Conservation (phyloP, 768 basidiomycete genomes). For the Serendipita indica region DNA sequence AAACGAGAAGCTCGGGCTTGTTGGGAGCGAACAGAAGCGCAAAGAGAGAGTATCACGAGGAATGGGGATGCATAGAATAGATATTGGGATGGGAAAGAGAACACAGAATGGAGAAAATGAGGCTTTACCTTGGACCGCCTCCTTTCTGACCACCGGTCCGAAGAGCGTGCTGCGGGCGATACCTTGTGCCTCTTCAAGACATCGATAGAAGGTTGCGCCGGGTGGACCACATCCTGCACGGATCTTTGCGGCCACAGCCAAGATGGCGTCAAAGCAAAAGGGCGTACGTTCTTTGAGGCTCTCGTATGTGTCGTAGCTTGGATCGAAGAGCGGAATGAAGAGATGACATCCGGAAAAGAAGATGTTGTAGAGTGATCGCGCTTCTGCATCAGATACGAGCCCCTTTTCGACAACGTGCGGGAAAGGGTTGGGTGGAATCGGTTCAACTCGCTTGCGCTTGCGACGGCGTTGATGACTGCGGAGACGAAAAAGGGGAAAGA, state of each 20-base stretch:
- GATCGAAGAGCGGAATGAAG: conserved; percentile 92
- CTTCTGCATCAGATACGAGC: conserved; percentile 71
- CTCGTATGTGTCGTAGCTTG: conserved; percentile 85
- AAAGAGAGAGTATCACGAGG: conserved; percentile 14
- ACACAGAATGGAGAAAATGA: conserved; percentile 12
- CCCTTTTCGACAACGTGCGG: conserved; percentile 87
- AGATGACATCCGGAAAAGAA: conserved; percentile 95
- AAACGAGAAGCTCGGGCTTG: no score
- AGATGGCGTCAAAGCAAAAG: conserved; percentile 88
- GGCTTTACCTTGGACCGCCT: conserved; percentile 73
- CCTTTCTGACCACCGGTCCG: conserved; percentile 85
- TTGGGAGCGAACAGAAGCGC: no score
- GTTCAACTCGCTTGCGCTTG: conserved; percentile 73
- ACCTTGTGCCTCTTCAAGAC: conserved; percentile 88
- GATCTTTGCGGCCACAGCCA: conserved; percentile 86
- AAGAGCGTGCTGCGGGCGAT: conserved; percentile 89
- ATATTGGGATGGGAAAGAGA: no score
- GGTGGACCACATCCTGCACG: conserved; percentile 79
- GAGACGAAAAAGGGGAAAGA: neutral
- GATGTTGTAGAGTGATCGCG: conserved; percentile 82
- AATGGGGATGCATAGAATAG: neutral
- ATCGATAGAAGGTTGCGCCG: conserved; percentile 74
- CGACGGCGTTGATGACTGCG: conserved; percentile 34
- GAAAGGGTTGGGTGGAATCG: conserved; percentile 71
- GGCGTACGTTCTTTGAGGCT: conserved; percentile 82